phyloP scores from a whole-genome alignment of 345 rosid genomes.

The Salix udensis region DNA sequence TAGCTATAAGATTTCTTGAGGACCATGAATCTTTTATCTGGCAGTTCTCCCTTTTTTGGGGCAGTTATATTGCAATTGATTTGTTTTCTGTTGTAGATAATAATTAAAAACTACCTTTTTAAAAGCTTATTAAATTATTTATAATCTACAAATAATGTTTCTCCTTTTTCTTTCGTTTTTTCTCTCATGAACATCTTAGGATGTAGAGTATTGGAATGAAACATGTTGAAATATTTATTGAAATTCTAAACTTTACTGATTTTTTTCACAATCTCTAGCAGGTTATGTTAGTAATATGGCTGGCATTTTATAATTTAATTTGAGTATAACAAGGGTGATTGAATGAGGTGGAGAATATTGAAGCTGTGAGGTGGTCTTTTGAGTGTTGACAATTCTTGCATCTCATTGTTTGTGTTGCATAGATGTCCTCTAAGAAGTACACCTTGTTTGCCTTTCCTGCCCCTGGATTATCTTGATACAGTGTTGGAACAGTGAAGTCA shows the following conservation, averaged over 20 bases:
- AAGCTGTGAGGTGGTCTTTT: not conserved
- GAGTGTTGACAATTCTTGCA: not conserved
- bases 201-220: not conserved
- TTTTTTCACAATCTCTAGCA: not conserved
- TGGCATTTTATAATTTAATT: not conserved
- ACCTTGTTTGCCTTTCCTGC: not conserved
- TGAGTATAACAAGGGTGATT: not conserved
- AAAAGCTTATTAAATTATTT: not conserved
- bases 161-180: not conserved
- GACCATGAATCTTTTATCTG: not conserved
- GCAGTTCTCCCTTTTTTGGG: not conserved
- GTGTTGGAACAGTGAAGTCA: not conserved
- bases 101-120: not conserved
- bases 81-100: not conserved
- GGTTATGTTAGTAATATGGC: not conserved
- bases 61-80: not conserved
- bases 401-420: not conserved
- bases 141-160: not conserved
- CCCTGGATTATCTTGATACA: not conserved
- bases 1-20: not conserved
- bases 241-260: not conserved
- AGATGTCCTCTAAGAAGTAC: not conserved
- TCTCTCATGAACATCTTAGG: not conserved
- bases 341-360: not conserved
- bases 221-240: not conserved